Evolutionary conservation across 225 moss, liverwort and hornwort genomes (phyloP), one percentile per base, ranked within the genome.

Genomic region (Climacium dendroides): DNA sequence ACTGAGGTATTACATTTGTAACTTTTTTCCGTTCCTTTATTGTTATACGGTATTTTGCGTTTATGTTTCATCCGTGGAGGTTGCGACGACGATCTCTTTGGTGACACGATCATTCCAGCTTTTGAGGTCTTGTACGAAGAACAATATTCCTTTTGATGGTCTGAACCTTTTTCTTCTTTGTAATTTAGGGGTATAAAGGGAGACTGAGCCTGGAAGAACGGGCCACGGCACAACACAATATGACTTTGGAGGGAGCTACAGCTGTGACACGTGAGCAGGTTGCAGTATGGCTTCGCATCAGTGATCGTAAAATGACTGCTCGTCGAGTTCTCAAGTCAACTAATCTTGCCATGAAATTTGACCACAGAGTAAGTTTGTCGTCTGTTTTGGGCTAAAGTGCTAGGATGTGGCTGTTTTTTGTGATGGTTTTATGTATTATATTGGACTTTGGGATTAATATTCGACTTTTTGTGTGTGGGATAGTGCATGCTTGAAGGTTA

Each of bases 221-320:
- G 90, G 98, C 98, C 32, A 89, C 90, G 82, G 91, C 86, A 78
- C 94, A 94, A 80, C 92, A 94, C 84, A 91, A 92, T 83, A 90
- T 96, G 89, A 86, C 87, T 58, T 86, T 91, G 73, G 94, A 93
- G 87, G 96, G 97, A 65, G 91, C 91, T 24, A 92, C 92, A 80
- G 90, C 93, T 87, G 96, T 96, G 59, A 92, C 94, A 78, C 91
- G 92, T 67, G 96, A 98, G 91, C 98, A 98, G 91, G 92, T 96
- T 86, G 95, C 97, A 71, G 96, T 92, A 35, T 98, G 98, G 98
- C 89, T 96, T 86, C 91, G 92, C 53, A 96, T 98, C 53, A 95
- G 94, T 92, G 94, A 97, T 84, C 91, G 94, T 45, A 97, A 96
- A 90, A 83, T 93, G 48, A 89, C 86, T 82, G 94, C 94, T 74